Base-by-base conservation (phyloP, 2,329 filamentous ascomycete genomes). In the Malbranchea zuffiana region DNA sequence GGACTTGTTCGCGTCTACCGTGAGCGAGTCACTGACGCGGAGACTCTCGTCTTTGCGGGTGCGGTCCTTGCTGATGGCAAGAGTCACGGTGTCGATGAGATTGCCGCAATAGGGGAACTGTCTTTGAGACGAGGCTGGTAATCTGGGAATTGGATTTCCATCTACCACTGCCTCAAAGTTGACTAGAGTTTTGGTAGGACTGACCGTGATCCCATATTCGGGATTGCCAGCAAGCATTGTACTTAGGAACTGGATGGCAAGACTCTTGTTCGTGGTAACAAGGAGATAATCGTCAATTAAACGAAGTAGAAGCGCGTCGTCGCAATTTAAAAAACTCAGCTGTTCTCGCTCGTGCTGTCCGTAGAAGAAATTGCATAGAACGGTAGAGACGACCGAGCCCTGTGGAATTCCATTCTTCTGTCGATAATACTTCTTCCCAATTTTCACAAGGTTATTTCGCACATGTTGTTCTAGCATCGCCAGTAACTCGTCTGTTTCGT, bases 291-390 rank as follows among this genome's bases (percentile, higher is more conserved):
- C 90, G 49, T 98, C 90, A 27, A 93, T 83, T 6, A 95, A 69
- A 11, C 90, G 73, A 35, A 96, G 59, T 5, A 98, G 66, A 2
- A 95, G 59, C 32, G 73, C 79, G 21, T 79, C 65, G n/a, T 57
- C 52, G 0, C 61, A 51, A 11, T 66, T 49, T 2, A 90, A 60
- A 52, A 95, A 96, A 0, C 52, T 54, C 2, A 96, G 65, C 10
- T 79, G 65, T 17, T 76, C 68, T 5, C 61, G 61, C 57, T 98
- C 90, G 1, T 96, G 72, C 44, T 90, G 78, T 4, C 83, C 87
- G 54, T 98, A 98, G 58, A 96, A 95, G 60, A 93, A 88, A 60
- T 86, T 96, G 67, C 90, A 96, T 4, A 98, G 68, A 26, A 86
- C 68, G 28, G 80, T 82, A 0, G 87, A 95, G 4, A 98, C 56